phyloP scores from a whole-genome alignment of 2,329 filamentous ascomycete species.

The Beauveria rudraprayagi region DNA sequence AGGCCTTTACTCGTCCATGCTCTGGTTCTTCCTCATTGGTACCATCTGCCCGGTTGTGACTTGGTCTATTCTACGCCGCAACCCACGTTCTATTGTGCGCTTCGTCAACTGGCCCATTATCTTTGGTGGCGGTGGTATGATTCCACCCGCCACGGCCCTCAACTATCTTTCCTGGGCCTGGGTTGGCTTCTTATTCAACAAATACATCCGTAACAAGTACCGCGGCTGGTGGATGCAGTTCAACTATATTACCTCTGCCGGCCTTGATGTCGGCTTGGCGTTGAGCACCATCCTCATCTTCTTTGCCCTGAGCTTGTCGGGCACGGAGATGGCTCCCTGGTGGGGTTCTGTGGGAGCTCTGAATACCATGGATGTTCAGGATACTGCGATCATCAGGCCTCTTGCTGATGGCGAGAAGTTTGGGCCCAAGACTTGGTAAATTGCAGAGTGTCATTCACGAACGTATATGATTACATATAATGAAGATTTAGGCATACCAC shows the following conservation, averaged over 20 bases:
- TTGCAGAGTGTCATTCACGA: background rate
- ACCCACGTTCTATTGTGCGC: slow-evolving; percentile 33
- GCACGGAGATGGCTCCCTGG: slow-evolving; percentile 36
- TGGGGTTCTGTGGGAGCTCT: slow-evolving; percentile 34
- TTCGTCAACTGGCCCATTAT: slow-evolving; percentile 44
- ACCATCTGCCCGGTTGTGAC: slow-evolving; percentile 35
- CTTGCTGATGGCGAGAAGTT: slow-evolving; percentile 20
- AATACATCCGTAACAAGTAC: slow-evolving; percentile 37
- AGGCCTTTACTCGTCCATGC: slow-evolving; percentile 33
- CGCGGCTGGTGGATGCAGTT: slow-evolving; percentile 46
- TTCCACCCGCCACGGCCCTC: slow-evolving; percentile 44
- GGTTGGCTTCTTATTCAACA: slow-evolving; percentile 45
- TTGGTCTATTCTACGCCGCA: slow-evolving; percentile 36
- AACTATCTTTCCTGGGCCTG: slow-evolving; percentile 45
- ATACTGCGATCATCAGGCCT: slow-evolving; percentile 17
- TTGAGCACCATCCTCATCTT: slow-evolving; percentile 43
- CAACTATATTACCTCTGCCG: slow-evolving; percentile 50
- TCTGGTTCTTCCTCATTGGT: slow-evolving; percentile 46
- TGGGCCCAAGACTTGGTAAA: slow-evolving; percentile 19
- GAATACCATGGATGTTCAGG: slow-evolving; percentile 22
- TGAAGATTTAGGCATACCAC: background rate
- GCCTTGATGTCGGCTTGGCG: slow-evolving; percentile 46
- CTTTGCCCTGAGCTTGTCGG: slow-evolving; percentile 35
- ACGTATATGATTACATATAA: background rate
- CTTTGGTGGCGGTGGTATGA: slow-evolving; percentile 36